phyloP scores from a whole-genome alignment of 2,329 filamentous ascomycete species.

The Alternaria atra region DNA sequence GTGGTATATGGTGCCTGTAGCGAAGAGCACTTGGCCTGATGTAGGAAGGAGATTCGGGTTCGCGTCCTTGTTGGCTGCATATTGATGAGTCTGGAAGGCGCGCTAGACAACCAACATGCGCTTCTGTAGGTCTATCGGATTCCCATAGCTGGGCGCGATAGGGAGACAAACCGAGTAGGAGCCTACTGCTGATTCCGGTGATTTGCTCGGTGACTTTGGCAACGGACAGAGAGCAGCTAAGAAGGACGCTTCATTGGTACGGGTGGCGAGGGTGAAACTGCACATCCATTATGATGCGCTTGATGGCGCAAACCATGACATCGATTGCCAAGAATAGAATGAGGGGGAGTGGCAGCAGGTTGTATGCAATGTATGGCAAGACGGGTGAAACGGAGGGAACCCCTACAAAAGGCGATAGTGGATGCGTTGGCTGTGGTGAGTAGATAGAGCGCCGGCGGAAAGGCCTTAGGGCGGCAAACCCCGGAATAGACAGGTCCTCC shows the following conservation, averaged over 20 bases:
- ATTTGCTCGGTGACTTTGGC: conserved; percentile 12
- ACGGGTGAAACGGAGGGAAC: conserved; percentile 24
- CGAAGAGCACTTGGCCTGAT: conserved; percentile 14
- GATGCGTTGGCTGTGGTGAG: conserved; percentile 9
- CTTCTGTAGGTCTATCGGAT: conserved; percentile 9
- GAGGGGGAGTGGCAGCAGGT: conserved; percentile 11
- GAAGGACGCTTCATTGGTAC: conserved; percentile 8
- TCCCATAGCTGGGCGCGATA: conserved; percentile 10
- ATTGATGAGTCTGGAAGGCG: conserved; percentile 27
- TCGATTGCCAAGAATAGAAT: conserved; percentile 24
- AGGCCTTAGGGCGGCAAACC: conserved; percentile 10
- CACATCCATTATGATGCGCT: neutral
- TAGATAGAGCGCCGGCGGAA: conserved; percentile 11
- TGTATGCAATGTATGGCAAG: conserved; percentile 5
- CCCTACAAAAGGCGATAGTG: conserved; percentile 1
- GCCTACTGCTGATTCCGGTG: conserved; percentile 7
- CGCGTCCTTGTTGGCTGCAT: conserved; percentile 16
- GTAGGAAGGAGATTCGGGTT: conserved; percentile 22
- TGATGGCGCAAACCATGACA: neutral
- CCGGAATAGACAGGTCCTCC: conserved; percentile 7
- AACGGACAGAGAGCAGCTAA: conserved; percentile 8
- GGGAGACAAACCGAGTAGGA: neutral
- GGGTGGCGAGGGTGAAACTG: conserved; percentile 6
- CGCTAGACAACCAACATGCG: conserved; percentile 19
- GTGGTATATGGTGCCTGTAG: conserved; percentile 9